A percentile compares a stretch with the other conserved stretches of the same genome.
Evolutionary conservation across 495 filamentous ascomycete genomes (phyloP).

Genomic region (Oleoguttula mirabilis): DNA sequence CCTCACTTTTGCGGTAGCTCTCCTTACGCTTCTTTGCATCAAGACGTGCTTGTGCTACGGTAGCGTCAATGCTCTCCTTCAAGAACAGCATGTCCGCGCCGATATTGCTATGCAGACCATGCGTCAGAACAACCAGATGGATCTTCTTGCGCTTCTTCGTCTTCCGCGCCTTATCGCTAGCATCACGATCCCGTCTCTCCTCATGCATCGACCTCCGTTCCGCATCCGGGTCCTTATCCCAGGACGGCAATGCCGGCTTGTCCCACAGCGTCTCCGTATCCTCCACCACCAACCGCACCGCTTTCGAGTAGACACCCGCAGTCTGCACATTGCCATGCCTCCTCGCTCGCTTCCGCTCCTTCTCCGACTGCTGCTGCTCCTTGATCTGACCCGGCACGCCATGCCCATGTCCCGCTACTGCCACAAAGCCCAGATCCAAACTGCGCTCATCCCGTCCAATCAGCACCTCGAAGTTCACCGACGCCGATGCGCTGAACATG

Average conservation of each 20-base stretch:
- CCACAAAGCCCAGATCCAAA: constrained; percentile 48
- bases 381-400: constrained; percentile 54
- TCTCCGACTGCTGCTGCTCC: constrained; percentile 40
- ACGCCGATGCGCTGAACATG: constrained; percentile 76
- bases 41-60: constrained; percentile 54
- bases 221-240: constrained; percentile 35
- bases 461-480: constrained; percentile 81
- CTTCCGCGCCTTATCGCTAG: constrained; percentile 21
- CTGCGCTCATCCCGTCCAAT: constrained; percentile 77
- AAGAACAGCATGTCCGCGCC: constrained; percentile 93
- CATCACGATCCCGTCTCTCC: constrained; percentile 6
- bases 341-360: constrained; percentile 4
- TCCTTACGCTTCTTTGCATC: constrained; percentile 46
- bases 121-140: constrained; percentile 84
- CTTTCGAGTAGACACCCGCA: constrained; percentile 68
- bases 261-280: constrained; percentile 88
- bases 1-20: constrained; percentile 5
- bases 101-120: constrained; percentile 94
- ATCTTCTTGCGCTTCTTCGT: constrained; percentile 52
- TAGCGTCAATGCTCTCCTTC: constrained; percentile 90
- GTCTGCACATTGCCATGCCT: constrained; percentile 38
- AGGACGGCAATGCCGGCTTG: constrained; percentile 63
- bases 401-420: constrained; percentile 34
- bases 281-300: constrained; percentile 65
- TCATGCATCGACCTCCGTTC: constrained; percentile 14